Base-by-base conservation (phyloP, 202 grass and related monocot genomes). In the Panicum hallii region DNA sequence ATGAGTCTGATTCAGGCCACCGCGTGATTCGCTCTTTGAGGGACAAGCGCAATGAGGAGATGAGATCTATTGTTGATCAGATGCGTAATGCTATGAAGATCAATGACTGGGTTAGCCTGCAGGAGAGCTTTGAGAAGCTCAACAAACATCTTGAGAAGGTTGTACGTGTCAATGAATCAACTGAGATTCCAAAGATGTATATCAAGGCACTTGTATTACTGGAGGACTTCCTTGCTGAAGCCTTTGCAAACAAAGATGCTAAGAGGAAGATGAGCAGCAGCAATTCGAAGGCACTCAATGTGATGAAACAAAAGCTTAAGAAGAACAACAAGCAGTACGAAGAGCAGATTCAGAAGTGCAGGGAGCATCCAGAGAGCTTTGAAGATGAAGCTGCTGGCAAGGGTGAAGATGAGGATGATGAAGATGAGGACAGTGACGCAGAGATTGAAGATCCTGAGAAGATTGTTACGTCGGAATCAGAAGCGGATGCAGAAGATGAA, bases 251-350 rank as follows among this genome's bases (percentile, higher is more conserved):
- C 63, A 98, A 98, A 83, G 95, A 98, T 70, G 91, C 87, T 60
- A 98, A 98, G 89, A 98, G 90, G 83, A 98, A 95, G 83, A 98
- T 98, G 95, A 98, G 95, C 84, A 98, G 89, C 83, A 98, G 91
- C 81, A 98, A 98, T 44, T 81, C 91, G 0, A 95, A 92, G 61
- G 95, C 95, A 2, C 67, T 98, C 14, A 98, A 90, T 72, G 89
- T 86, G 9, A 90, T 94, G 93, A 98, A 84, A 65, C 95, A 98
- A 63, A 98, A 98, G 63, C 87, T 98, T 44, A 98, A 95, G 86
- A 98, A 98, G 88, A 98, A 98, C 34, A 98, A 98, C 45, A 98
- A 98, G 89, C 89, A 86, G 57, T 98, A 92, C 52, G 93, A 98
- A 83, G 93, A 95, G 15, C 72, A 89, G 73, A 95, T 98, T 43